These are phyloP conservation scores for Malus asiatica DNA, from an alignment of 306 rosid genomes.

Conservation along the genomic window DNA sequence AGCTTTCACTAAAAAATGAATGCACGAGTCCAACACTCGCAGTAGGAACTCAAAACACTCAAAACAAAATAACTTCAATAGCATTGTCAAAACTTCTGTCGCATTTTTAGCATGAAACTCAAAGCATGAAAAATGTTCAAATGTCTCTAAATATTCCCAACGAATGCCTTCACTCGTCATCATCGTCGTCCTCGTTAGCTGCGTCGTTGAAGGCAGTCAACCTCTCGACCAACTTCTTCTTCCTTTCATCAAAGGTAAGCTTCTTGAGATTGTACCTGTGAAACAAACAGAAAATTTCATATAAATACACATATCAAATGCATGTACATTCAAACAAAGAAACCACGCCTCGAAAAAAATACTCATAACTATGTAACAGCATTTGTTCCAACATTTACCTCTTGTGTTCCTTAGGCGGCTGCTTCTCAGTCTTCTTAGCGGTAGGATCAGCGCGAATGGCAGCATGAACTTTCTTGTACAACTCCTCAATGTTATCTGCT, in stretches of 20 bases:
- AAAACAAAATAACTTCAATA: background rate
- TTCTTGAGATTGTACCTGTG: conserved; percentile 54
- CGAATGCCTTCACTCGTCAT: conserved; percentile 21
- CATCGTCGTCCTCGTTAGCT: conserved; percentile 36
- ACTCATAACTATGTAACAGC: background rate
- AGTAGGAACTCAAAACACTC: background rate
- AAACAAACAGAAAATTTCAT: too few species aligned
- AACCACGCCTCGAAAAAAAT: background rate
- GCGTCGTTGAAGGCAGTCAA: conserved; percentile 57
- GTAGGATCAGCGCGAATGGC: conserved; percentile 68
- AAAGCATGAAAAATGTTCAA: background rate
- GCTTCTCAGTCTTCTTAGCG: conserved; percentile 41
- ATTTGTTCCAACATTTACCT: conserved; percentile 28
- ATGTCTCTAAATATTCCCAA: background rate
- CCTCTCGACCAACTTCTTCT: conserved; percentile 42
- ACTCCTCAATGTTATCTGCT: conserved; percentile 47
- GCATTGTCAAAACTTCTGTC: background rate
- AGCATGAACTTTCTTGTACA: conserved; percentile 82
- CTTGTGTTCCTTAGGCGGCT: conserved; percentile 57
- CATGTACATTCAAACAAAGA: background rate
- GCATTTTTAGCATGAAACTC: conserved; percentile 13
- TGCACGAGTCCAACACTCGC: background rate
- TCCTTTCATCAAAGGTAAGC: conserved; percentile 70
- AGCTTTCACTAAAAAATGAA: background rate
- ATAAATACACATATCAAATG: too few species aligned